These are phyloP conservation scores for Trichoderma arundinaceum DNA, from an alignment of 2,329 filamentous ascomycete species.

Conservation along the genomic window DNA sequence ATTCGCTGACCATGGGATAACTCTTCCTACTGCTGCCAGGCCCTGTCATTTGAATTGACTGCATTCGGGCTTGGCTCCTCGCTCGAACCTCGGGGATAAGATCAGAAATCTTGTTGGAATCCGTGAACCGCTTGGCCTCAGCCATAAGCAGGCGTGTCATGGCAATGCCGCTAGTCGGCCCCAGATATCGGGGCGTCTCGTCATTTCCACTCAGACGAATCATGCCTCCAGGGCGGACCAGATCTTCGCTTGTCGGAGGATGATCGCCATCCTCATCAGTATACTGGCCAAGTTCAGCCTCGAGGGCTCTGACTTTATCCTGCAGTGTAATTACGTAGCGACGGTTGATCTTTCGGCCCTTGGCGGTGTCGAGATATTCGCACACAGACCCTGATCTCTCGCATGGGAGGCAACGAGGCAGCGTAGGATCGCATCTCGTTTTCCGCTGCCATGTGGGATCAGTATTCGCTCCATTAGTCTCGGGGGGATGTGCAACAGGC, in stretches of 20 bases:
- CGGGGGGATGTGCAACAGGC: background rate
- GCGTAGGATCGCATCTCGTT: conserved; percentile 90
- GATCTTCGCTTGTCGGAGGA: conserved; percentile 76
- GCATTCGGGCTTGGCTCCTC: conserved; percentile 62
- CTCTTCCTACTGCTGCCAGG: conserved; percentile 67
- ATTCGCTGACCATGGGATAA: conserved; percentile 87
- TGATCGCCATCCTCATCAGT: conserved; percentile 77
- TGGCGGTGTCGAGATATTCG: conserved; percentile 93
- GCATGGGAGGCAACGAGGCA: conserved; percentile 90
- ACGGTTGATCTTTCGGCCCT: conserved; percentile 83
- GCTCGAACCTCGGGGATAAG: conserved; percentile 77
- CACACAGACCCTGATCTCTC: conserved; percentile 89
- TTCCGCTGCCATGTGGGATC: conserved; percentile 69
- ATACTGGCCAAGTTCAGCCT: conserved; percentile 78
- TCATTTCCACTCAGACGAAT: conserved; percentile 85
- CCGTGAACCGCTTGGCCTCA: conserved; percentile 90
- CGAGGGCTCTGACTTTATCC: conserved; percentile 80
- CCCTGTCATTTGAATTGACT: conserved; percentile 60
- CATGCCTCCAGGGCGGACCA: conserved; percentile 84
- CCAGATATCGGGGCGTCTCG: conserved; percentile 85
- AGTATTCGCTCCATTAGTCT: background rate
- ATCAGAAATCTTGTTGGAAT: conserved; percentile 88
- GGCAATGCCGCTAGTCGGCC: conserved; percentile 92
- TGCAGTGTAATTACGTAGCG: conserved; percentile 93
- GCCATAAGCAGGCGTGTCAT: conserved; percentile 97